Evolutionary conservation across 257 asterid species (phyloP).

Genomic region (Jaltomata sinuosa): DNA sequence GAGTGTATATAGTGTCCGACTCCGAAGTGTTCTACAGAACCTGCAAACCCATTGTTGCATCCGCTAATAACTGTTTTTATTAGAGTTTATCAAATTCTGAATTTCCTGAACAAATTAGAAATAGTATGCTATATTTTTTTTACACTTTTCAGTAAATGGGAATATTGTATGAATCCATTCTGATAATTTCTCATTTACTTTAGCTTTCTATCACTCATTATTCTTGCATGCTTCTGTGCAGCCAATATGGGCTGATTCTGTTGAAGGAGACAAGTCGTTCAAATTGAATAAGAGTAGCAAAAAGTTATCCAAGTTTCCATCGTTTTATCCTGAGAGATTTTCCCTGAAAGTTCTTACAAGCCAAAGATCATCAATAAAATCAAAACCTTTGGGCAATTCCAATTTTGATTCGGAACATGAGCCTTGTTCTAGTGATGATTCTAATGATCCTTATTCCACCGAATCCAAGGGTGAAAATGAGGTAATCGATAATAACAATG

Average conservation of each 20-base stretch:
- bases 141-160: background rate
- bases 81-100: background rate
- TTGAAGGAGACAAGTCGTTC: constrained; percentile 43
- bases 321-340: constrained; percentile 58
- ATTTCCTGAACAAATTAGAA: background rate
- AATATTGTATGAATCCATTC: background rate
- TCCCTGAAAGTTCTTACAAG: constrained; percentile 31
- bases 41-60: background rate
- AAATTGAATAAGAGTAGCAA: constrained; percentile 24
- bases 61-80: no score
- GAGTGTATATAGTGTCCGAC: no score
- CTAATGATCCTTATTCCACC: constrained; percentile 26
- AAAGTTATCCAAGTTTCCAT: constrained; percentile 39
- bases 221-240: background rate
- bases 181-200: background rate
- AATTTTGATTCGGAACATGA: constrained; percentile 12
- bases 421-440: constrained; percentile 15
- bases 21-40: background rate
- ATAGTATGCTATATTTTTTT: background rate
- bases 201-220: background rate
- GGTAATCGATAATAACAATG: constrained; percentile 43
- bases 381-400: constrained; percentile 8
- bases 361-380: constrained; percentile 17
- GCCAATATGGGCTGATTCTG: constrained; percentile 75
- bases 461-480: constrained; percentile 33